phyloP scores from a whole-genome alignment of 2,329 filamentous ascomycete species.

The Trichophyton simii region DNA sequence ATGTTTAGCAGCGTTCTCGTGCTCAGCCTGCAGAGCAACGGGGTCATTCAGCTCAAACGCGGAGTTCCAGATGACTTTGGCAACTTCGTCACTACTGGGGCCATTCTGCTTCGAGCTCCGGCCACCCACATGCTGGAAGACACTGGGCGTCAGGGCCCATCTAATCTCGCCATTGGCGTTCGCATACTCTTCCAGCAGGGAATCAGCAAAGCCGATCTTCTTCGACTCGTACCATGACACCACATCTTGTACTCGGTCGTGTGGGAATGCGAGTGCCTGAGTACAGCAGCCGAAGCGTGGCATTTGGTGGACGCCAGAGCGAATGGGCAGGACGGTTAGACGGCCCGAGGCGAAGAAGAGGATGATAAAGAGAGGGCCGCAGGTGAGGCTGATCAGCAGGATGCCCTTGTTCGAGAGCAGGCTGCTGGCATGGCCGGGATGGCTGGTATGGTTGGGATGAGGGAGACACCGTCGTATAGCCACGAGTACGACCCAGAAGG shows the following conservation, averaged over 20 bases:
- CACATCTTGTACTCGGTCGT: constrained; percentile 4
- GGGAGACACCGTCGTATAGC: constrained; percentile 4
- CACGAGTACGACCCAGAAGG: neutral
- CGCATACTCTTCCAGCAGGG: constrained; percentile 8
- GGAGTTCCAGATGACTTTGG: constrained; percentile 8
- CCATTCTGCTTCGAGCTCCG: constrained; percentile 6
- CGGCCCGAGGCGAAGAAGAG: constrained; percentile 4
- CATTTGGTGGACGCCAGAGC: constrained; percentile 7
- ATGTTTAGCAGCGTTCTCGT: neutral
- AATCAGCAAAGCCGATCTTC: constrained; percentile 6
- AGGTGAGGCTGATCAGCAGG: constrained; percentile 4
- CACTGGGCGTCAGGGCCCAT: constrained; percentile 10
- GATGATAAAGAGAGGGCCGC: constrained; percentile 4
- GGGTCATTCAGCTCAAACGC: constrained; percentile 9
- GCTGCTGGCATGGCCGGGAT: neutral
- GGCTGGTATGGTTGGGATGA: neutral
- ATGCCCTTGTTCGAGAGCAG: constrained; percentile 3
- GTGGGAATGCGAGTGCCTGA: constrained; percentile 9
- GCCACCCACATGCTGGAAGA: constrained; percentile 8
- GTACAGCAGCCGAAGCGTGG: constrained; percentile 9
- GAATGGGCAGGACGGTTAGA: constrained; percentile 6
- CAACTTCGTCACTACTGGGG: neutral
- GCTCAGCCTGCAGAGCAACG: constrained; percentile 6
- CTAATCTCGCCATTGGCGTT: constrained; percentile 8
- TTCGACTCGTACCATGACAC: constrained; percentile 8